A percentile compares a stretch with the other conserved stretches of the same genome.
phyloP scores from a whole-genome alignment of 371 early-diverging fungal species.

The Mucor racemosus region DNA sequence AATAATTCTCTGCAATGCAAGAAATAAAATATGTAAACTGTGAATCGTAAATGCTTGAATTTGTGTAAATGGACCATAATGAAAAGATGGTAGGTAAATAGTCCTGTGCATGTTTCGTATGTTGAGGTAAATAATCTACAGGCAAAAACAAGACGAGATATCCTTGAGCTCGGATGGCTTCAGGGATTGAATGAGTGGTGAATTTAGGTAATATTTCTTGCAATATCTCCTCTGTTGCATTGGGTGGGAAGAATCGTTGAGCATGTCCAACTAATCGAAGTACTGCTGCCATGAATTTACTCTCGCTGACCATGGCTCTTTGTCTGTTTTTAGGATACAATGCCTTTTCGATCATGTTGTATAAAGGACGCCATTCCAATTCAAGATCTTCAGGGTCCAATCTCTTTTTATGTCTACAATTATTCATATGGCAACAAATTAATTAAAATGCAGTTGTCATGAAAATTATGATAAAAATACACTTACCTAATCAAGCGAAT shows the following conservation, averaged over 20 bases:
- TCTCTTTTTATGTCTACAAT: conserved; percentile 47
- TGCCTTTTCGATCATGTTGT: conserved; percentile 57
- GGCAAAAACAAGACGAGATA: conserved; percentile 69
- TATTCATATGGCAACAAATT: background rate
- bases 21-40: conserved; percentile 72
- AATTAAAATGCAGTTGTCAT: background rate
- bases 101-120: conserved; percentile 51
- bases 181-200: conserved; percentile 59
- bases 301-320: conserved; percentile 59
- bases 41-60: conserved; percentile 62
- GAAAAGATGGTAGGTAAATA: conserved; percentile 84
- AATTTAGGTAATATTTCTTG: conserved; percentile 72
- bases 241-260: conserved; percentile 66
- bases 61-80: conserved; percentile 75
- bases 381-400: conserved; percentile 61
- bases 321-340: conserved; percentile 72
- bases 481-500: conserved; percentile 64
- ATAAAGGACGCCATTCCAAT: conserved; percentile 80
- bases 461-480: too few species aligned
- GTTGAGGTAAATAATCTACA: conserved; percentile 30
- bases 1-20: conserved; percentile 69
- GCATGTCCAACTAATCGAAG: conserved; percentile 46
- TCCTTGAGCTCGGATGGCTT: conserved; percentile 61
- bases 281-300: conserved; percentile 41
- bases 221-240: conserved; percentile 72